A percentile compares a stretch with the other conserved stretches of the same genome.
phyloP scores from a whole-genome alignment of 2,329 filamentous ascomycete genomes.

The Pestalotiopsis sp. region DNA sequence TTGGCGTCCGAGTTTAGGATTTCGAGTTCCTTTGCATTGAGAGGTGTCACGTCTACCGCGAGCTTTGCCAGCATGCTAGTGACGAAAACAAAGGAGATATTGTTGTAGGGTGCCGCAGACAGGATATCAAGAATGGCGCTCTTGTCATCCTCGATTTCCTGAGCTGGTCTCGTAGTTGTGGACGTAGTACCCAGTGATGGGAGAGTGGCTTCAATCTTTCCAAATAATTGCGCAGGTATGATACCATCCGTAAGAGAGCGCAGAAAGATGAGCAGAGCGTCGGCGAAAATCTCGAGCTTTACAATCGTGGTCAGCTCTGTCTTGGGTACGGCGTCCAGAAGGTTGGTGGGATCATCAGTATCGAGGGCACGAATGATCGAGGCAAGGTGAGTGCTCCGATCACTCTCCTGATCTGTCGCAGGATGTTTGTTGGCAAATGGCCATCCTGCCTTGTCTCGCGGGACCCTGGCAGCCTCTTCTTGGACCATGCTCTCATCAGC shows the following conservation, averaged over 20 bases:
- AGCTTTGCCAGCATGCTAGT: constrained; percentile 71
- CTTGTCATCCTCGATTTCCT: constrained; percentile 46
- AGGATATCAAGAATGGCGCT: constrained; percentile 71
- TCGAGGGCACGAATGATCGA: constrained; percentile 71
- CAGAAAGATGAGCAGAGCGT: constrained; percentile 76
- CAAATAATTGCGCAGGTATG: constrained; percentile 71
- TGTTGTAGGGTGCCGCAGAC: constrained; percentile 72
- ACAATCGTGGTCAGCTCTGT: constrained; percentile 65
- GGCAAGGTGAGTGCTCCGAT: constrained; percentile 31
- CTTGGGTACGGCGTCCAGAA: constrained; percentile 61
- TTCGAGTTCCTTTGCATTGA: constrained; percentile 40
- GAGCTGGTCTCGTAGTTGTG: constrained; percentile 16
- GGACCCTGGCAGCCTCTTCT: constrained; percentile 52
- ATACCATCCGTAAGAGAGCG: constrained; percentile 77
- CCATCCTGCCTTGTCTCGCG: constrained; percentile 58
- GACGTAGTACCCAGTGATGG: constrained; percentile 34
- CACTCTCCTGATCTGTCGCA: not conserved
- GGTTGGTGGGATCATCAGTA: constrained; percentile 53
- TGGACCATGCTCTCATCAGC: constrained; percentile 64
- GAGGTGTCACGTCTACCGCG: constrained; percentile 48
- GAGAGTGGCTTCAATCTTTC: constrained; percentile 63
- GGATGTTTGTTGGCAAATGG: constrained; percentile 47
- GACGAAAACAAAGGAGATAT: constrained; percentile 87
- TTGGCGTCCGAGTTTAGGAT: constrained; percentile 27
- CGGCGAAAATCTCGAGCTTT: constrained; percentile 74